These are phyloP conservation scores for Nicotiana knightiana DNA, from an alignment of 257 asterid species.

Conservation along the genomic window DNA sequence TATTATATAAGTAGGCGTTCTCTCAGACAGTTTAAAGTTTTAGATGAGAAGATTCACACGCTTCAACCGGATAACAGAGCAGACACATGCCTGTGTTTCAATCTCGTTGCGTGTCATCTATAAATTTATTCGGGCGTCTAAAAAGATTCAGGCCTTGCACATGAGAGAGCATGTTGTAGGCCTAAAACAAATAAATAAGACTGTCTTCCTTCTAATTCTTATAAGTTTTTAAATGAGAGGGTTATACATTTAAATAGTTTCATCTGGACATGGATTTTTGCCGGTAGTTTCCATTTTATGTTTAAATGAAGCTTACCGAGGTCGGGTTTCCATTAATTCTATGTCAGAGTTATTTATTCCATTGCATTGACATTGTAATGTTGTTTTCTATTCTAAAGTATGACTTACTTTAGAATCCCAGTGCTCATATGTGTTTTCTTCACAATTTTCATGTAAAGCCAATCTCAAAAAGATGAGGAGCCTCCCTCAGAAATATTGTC, in stretches of 20 bases:
- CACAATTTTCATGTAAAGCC: constrained; percentile 28
- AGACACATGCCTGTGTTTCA: neutral
- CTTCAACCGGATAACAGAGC: neutral
- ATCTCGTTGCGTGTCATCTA: neutral
- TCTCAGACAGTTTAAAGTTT: neutral
- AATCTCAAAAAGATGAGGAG: constrained; percentile 38
- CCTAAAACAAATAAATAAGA: neutral
- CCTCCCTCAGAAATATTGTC: constrained; percentile 43
- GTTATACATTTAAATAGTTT: neutral
- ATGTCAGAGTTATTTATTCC: neutral
- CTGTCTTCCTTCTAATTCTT: neutral
- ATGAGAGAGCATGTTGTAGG: neutral
- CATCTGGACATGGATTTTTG: neutral
- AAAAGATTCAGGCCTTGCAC: neutral
- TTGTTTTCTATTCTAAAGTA: neutral
- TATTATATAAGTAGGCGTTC: neutral
- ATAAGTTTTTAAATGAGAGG: neutral
- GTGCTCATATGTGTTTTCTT: neutral
- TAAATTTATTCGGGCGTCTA: neutral
- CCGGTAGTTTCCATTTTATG: neutral
- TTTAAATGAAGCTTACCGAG: neutral
- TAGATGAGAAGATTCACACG: neutral
- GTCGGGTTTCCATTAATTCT: neutral
- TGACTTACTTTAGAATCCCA: neutral
- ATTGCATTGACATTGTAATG: neutral